phyloP scores from a whole-genome alignment of 2,329 filamentous ascomycete genomes.

The Periglandula ipomoeae region DNA sequence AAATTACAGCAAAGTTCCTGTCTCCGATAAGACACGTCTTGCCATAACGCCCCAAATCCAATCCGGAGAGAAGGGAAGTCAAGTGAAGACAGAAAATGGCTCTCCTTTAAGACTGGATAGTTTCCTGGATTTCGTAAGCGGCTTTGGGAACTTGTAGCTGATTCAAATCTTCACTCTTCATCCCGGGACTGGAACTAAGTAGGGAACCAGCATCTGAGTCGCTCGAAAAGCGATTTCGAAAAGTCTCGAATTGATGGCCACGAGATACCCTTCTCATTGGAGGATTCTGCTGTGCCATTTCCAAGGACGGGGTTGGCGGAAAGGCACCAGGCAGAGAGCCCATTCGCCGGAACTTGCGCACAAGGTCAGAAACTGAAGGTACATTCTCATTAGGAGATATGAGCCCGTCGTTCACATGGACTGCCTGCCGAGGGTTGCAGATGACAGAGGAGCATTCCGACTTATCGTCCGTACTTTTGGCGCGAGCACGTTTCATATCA shows the following conservation, averaged over 20 bases:
- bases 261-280: conserved; percentile 6
- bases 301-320: neutral
- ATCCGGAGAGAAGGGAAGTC: too few species aligned
- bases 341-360: conserved; percentile 16
- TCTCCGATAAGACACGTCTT: too few species aligned
- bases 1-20: too few species aligned
- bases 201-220: conserved; percentile 5
- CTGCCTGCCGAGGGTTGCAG: neutral
- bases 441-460: conserved; percentile 3
- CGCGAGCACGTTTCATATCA: conserved; percentile 2
- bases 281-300: neutral
- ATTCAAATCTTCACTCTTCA: neutral
- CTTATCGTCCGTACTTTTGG: conserved; percentile 2
- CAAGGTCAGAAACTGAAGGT: conserved; percentile 17
- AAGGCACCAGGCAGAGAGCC: conserved; percentile 7
- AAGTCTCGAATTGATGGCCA: conserved; percentile 5
- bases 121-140: neutral
- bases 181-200: neutral
- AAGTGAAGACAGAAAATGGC: too few species aligned
- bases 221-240: conserved; percentile 9
- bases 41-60: too few species aligned
- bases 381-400: conserved; percentile 6
- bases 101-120: neutral
- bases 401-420: conserved; percentile 1
- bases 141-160: neutral